These are phyloP conservation scores for Rhizomucor miehei DNA, from an alignment of 371 early-diverging fungal genomes.

Conservation along the genomic window DNA sequence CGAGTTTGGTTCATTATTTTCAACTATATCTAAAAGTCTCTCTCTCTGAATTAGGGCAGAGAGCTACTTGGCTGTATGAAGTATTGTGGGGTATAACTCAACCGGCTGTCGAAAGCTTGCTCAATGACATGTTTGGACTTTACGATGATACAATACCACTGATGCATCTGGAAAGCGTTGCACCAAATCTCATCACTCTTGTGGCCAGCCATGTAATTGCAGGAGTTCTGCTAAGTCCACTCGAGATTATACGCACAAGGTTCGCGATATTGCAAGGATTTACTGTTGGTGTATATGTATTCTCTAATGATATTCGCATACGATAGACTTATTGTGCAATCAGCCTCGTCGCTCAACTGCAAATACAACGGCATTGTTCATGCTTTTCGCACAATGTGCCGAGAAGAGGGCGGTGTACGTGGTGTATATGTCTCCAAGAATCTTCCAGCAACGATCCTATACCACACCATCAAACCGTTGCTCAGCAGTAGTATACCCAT, in stretches of 20 bases:
- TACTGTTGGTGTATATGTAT: too few relatives aligned
- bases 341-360: conserved; percentile 58
- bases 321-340: conserved; percentile 66
- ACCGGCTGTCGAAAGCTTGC: conserved; percentile 67
- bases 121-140: conserved; percentile 75
- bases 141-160: conserved; percentile 78
- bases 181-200: conserved; percentile 65
- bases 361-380: conserved; percentile 75
- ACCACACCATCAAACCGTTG: conserved; percentile 70
- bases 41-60: conserved; percentile 57
- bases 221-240: conserved; percentile 71
- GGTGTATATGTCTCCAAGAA: conserved; percentile 69
- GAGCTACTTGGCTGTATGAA: conserved; percentile 70
- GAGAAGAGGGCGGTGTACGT: conserved; percentile 77
- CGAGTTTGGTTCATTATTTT: background rate
- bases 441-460: conserved; percentile 72
- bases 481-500: conserved; percentile 67
- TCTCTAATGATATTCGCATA: too few relatives aligned
- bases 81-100: conserved; percentile 67
- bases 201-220: conserved; percentile 65
- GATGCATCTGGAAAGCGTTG: conserved; percentile 58
- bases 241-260: conserved; percentile 74
- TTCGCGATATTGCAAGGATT: too few relatives aligned
- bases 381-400: conserved; percentile 66
- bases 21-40: conserved; percentile 13